These are phyloP conservation scores for Candida broadrunensis DNA, from an alignment of 805 yeast species.

Conservation along the genomic window DNA sequence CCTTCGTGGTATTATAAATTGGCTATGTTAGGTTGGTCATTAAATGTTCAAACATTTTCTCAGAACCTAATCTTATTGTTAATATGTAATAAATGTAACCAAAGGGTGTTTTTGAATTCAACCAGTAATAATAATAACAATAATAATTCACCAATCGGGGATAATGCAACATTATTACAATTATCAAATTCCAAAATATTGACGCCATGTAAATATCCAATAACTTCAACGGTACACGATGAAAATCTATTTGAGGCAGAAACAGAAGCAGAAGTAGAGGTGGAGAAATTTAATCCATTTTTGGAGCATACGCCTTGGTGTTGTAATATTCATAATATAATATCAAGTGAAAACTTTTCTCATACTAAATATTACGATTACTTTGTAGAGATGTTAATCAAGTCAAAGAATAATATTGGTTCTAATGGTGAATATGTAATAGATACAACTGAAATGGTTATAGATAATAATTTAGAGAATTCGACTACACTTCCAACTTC, in stretches of 20 bases:
- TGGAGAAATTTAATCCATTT: slow-evolving; percentile 17
- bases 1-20: slow-evolving; percentile 33
- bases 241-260: slow-evolving; percentile 6
- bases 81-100: slow-evolving; percentile 36
- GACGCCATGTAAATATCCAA: slow-evolving; percentile 30
- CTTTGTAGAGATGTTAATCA: slow-evolving; percentile 18
- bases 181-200: slow-evolving; percentile 21
- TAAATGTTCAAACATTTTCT: slow-evolving; percentile 28
- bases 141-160: slow-evolving; percentile 3
- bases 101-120: slow-evolving; percentile 26
- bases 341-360: background rate
- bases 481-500: background rate
- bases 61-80: slow-evolving; percentile 24
- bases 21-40: slow-evolving; percentile 37
- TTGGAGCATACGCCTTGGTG: slow-evolving; percentile 40
- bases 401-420: slow-evolving; percentile 21
- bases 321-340: slow-evolving; percentile 14
- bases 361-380: slow-evolving; percentile 15
- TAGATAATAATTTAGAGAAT: slow-evolving; percentile 2
- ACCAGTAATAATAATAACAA: slow-evolving; percentile 1
- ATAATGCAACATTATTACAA: slow-evolving; percentile 8
- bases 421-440: slow-evolving; percentile 20
- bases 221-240: slow-evolving; percentile 5
- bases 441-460: slow-evolving; percentile 12
- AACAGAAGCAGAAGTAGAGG: slow-evolving; percentile 7